Conservation (phyloP, 108 stramenopile genomes). For the Discostella pseudostelligera region DNA sequence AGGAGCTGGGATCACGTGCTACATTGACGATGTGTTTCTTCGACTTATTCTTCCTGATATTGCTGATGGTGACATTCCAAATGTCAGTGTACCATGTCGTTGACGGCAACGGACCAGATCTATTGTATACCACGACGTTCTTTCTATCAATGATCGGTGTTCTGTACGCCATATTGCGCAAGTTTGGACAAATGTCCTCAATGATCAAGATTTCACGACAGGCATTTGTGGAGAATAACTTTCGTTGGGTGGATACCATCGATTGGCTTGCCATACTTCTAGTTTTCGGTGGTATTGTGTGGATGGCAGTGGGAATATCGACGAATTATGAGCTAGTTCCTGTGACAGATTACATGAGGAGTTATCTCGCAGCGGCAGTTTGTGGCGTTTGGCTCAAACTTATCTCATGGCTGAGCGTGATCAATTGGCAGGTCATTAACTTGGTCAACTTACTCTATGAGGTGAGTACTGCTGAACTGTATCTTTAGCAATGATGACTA, state of each 20-base stretch:
- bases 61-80: constrained; percentile 46
- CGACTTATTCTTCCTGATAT: constrained; percentile 39
- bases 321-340: constrained; percentile 16
- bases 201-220: constrained; percentile 51
- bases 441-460: constrained; percentile 43
- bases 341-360: constrained; percentile 49
- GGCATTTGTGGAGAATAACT: constrained; percentile 48
- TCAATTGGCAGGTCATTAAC: constrained; percentile 53
- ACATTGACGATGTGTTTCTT: constrained; percentile 50
- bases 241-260: constrained; percentile 44
- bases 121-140: constrained; percentile 31
- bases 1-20: constrained; percentile 40
- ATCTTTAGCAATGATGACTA: too few species aligned
- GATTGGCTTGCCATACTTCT: constrained; percentile 46
- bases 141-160: constrained; percentile 44
- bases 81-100: constrained; percentile 47
- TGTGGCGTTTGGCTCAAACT: constrained; percentile 46
- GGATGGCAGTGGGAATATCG: constrained; percentile 43
- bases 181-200: constrained; percentile 47
- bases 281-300: constrained; percentile 39
- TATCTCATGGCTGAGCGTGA: constrained; percentile 48
- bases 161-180: constrained; percentile 43
- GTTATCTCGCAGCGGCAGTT: constrained; percentile 46
- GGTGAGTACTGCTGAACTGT: constrained; percentile 29
- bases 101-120: constrained; percentile 23